Percentiles rank a stretch among this genome's conserved stretches.
Evolutionary conservation across 495 filamentous ascomycete species (phyloP).

Genomic region (Penicillium antarcticum): DNA sequence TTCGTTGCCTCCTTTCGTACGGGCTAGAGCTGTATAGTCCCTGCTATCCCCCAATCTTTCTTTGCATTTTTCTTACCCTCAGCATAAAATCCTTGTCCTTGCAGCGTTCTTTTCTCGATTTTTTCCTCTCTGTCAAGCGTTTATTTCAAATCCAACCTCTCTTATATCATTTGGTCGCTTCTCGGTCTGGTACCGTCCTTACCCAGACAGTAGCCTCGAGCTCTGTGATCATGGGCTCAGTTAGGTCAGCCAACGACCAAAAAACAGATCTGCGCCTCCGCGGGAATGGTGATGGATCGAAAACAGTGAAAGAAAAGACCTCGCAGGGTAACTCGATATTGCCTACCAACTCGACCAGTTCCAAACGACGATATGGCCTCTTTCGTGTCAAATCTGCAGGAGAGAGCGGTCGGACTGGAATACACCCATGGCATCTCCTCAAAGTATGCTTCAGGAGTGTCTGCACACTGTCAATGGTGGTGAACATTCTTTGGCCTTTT

Average conservation of each 20-base stretch:
- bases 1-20: conserved; percentile 9
- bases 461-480: conserved; percentile 52
- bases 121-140: not conserved
- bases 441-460: conserved; percentile 58
- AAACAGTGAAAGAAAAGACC: conserved; percentile 12
- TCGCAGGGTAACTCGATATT: conserved; percentile 17
- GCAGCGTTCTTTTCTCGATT: not conserved
- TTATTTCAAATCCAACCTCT: not conserved
- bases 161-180: not conserved
- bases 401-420: conserved; percentile 60
- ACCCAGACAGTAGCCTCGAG: not conserved
- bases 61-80: conserved; percentile 1
- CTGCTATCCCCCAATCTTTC: not conserved
- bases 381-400: conserved; percentile 57
- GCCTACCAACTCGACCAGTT: conserved; percentile 26
- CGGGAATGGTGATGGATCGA: not conserved
- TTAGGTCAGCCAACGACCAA: conserved; percentile 12
- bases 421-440: conserved; percentile 60
- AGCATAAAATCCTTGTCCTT: not conserved
- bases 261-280: not conserved
- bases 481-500: conserved; percentile 74
- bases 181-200: not conserved
- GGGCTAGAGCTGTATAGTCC: conserved; percentile 1
- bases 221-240: conserved; percentile 12
- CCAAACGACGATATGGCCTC: conserved; percentile 16